Conservation (phyloP, 2,329 filamentous ascomycete genomes). For the Paradendryphiella salina region DNA sequence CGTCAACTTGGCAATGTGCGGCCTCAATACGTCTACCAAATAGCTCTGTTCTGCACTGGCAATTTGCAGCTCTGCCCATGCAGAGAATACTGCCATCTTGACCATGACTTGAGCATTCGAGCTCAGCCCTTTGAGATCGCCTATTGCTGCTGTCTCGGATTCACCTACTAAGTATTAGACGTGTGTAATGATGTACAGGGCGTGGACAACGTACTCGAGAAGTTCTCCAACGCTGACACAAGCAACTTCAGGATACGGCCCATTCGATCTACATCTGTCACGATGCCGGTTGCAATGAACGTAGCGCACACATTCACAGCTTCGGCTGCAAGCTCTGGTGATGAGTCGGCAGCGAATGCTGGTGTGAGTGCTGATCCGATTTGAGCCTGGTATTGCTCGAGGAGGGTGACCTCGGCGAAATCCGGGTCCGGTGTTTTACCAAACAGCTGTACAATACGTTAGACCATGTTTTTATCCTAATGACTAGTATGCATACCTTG, state of each 20-base stretch:
- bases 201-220: constrained; percentile 61
- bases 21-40: constrained; percentile 81
- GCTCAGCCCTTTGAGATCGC: constrained; percentile 87
- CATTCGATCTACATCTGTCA: constrained; percentile 98
- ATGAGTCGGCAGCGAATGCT: constrained; percentile 93
- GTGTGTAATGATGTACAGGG: background rate
- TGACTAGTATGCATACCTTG: constrained; percentile 54
- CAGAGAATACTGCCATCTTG: constrained; percentile 94
- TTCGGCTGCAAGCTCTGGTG: constrained; percentile 90
- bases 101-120: constrained; percentile 98
- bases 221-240: constrained; percentile 87
- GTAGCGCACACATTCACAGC: constrained; percentile 97
- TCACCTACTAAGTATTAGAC: constrained; percentile 54
- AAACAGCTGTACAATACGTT: constrained; percentile 65
- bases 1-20: constrained; percentile 85
- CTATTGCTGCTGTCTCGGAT: constrained; percentile 80
- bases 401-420: constrained; percentile 92
- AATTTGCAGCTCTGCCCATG: constrained; percentile 96
- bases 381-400: constrained; percentile 98
- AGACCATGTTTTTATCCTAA: background rate
- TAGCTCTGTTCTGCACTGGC: constrained; percentile 92
- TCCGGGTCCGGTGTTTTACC: constrained; percentile 94
- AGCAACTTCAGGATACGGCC: constrained; percentile 94
- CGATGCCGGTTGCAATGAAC: constrained; percentile 95
- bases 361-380: constrained; percentile 96